Conservation (phyloP, 495 filamentous ascomycete species). For the Xylaria telfairii region DNA sequence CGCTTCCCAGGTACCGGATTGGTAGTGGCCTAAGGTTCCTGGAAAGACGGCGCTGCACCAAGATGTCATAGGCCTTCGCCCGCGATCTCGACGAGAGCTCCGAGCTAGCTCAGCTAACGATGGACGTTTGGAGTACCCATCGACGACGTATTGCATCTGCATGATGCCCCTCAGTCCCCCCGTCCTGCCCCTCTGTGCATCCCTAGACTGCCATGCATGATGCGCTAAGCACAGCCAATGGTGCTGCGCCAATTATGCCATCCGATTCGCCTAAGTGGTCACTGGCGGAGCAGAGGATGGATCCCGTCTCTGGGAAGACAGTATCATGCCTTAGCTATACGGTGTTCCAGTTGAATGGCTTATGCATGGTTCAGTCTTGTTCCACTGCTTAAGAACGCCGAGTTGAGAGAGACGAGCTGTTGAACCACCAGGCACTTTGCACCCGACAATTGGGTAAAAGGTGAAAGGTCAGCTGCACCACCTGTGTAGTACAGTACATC, state of each 20-base stretch:
- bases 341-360: conserved; percentile 8
- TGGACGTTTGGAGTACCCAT: conserved; percentile 18
- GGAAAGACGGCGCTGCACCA: conserved; percentile 1
- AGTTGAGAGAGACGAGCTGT: not conserved
- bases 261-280: conserved; percentile 8
- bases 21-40: conserved; percentile 20
- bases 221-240: conserved; percentile 17
- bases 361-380: conserved; percentile 10
- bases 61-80: conserved; percentile 18
- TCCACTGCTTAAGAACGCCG: not conserved
- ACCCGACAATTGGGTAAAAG: not conserved
- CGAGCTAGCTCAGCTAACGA: conserved; percentile 15
- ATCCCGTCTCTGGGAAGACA: not conserved
- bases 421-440: not conserved
- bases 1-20: conserved; percentile 1
- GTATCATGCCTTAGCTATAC: not conserved
- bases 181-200: conserved; percentile 15
- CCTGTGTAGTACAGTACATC: too few relatives aligned
- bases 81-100: conserved; percentile 5
- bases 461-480: not conserved
- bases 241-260: conserved; percentile 17
- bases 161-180: conserved; percentile 22
- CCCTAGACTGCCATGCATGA: conserved; percentile 10
- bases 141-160: conserved; percentile 23
- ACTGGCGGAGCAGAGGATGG: conserved; percentile 5